Conservation (phyloP, 2,329 filamentous ascomycete genomes). For the Fusarium sambucinum region DNA sequence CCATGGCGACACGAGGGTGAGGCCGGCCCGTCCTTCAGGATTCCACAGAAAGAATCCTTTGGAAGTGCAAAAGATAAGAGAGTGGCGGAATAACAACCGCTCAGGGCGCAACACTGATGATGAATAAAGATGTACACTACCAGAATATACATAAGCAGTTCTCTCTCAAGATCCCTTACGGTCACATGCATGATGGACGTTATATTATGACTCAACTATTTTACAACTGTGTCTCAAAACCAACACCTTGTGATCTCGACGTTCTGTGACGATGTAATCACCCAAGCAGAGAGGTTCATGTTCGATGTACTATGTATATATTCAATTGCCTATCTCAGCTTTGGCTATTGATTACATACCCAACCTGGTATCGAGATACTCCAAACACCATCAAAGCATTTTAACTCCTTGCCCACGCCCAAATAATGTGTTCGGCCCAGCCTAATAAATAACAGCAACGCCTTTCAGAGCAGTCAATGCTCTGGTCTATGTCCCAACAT, state of each 20-base stretch:
- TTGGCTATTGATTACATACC: not conserved
- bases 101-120: slow-evolving; percentile 2
- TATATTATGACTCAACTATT: not conserved
- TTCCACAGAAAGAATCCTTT: not conserved
- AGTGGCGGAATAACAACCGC: not conserved
- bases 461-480: slow-evolving; percentile 11
- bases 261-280: not conserved
- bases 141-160: slow-evolving; percentile 27
- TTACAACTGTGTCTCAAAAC: not conserved
- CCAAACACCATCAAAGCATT: slow-evolving; percentile 26
- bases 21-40: not conserved
- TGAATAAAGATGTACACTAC: slow-evolving; percentile 25
- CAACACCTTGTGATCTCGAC: not conserved
- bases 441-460: slow-evolving; percentile 12
- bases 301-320: not conserved
- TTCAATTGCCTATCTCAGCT: slow-evolving; percentile 25
- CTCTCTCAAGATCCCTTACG: too few relatives aligned
- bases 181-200: slow-evolving; percentile 25
- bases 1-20: slow-evolving; percentile 10
- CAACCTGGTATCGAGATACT: slow-evolving; percentile 34
- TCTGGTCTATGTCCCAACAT: slow-evolving; percentile 15
- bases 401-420: slow-evolving; percentile 3
- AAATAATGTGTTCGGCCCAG: not conserved
- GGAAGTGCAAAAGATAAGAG: not conserved
- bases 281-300: not conserved